Base-by-base conservation (phyloP, 805 yeast genomes). In the Komagataella phaffii region DNA sequence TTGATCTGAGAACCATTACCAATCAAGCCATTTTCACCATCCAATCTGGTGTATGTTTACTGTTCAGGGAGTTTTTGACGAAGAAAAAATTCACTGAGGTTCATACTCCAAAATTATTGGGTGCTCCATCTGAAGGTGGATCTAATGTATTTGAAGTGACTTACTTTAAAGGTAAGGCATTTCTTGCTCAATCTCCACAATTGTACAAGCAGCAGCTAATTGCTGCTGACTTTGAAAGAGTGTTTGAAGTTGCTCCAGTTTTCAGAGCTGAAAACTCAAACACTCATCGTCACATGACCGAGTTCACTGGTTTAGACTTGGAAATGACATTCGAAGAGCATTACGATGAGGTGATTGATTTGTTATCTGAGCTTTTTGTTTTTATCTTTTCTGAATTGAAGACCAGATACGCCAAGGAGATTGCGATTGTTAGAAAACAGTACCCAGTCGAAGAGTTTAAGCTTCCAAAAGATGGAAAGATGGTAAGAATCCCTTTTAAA, bases 221-320 rank as follows among this genome's bases (percentile, higher is more conserved):
- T 71, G 96, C 97, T 48, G 95, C 96, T 54, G 99, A 93, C 73
- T 93, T 91, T 62, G 99, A 93, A 75, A 81, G 80, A 62, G 99
- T 93, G 49, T 93, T 81, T 66, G 99, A 93, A 74, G 78, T 93
- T 63, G 98, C 93, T 1, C 98, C 99, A 44, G 98, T 93, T 47
- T 93, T 93, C 80, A 82, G 99, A 72, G 99, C 99, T 53, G 99
- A 93, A 71, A 91, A 93, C 77, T 91, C 98, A 55, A 90, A 93
- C 75, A 91, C 99, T 18, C 98, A 93, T 70, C 90, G 99, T 74
- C 99, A 93, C 71, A 84, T 93, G 96, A 93, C 99, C 53, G 99
- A 93, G 72, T 93, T 93, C 68, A 86, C 85, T 55, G 99, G 99
- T 53, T 81, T 95, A 61, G 99, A 93, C 76, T 72, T 93, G 72